Evolutionary conservation across 306 rosid genomes (phyloP), one percentile per base, ranked within the genome.

Genomic region (Trifolium subterraneum): DNA sequence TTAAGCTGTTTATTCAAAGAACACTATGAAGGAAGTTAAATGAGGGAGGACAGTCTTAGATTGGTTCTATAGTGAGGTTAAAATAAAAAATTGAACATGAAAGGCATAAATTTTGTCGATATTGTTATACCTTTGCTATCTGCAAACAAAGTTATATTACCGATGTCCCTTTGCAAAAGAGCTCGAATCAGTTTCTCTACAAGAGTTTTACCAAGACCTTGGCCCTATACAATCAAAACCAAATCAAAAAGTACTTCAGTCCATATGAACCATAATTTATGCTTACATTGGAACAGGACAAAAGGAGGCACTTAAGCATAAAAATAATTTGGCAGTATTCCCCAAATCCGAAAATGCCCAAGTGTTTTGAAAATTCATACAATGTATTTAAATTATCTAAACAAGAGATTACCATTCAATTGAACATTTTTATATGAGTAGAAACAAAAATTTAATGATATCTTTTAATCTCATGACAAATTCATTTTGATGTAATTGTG

Each of bases 201-300:
- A 44, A 94, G 98, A 66, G 98, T 85, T 84, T 88, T 94, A 36
- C 99, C 97, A 45, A 94, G 97, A 74, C 99, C 98, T 85, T 90
- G 99, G 58, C 98, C 99, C 96, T 90, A 77, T 65, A 83, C 62
- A 70, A 72, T 38, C 80, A 76, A 50, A 79, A 73, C 47, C 62
- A 68, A 62, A 73, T 79, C 54, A 85, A 54, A 22, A 54, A 68
- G 56, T 47, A 20, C 23, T 41, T 38, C 58, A 72, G 62, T 56
- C 75, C 70, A 29, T 36, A 55, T n/a, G 13, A 41, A 66, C 47
- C 62, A 71, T 27, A 11, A 67, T 27, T 23, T 48, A 66, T 20
- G 50, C 41, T 64, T 39, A 41, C 38, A 65, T 44, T 52, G 12
- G 13, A 71, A 52, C 75, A 61, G 14, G 67, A 69, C 59, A 69